Conservation (phyloP, 768 basidiomycete species). For the Mycena amicta region DNA sequence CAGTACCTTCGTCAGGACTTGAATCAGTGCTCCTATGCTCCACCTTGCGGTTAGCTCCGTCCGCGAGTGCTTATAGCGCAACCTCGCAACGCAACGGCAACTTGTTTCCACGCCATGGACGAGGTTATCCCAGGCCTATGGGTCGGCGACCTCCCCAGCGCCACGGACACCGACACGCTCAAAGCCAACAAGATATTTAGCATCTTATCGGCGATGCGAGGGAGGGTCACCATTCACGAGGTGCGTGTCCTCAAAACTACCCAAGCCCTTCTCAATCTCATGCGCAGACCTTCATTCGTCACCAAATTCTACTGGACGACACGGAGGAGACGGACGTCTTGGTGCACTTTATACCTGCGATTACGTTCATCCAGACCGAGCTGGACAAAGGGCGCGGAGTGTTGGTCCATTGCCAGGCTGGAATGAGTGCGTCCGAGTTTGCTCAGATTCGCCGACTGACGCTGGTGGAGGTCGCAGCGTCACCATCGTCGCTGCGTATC, state of each 20-base stretch:
- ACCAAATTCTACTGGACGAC: slow-evolving; percentile 81
- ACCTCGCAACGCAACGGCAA: neutral
- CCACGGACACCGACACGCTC: slow-evolving; percentile 61
- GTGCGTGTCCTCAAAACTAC: slow-evolving; percentile 37
- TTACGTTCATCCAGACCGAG: slow-evolving; percentile 82
- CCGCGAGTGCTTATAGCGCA: neutral
- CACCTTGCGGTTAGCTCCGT: neutral
- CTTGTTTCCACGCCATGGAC: slow-evolving; percentile 55
- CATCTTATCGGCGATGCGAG: slow-evolving; percentile 74
- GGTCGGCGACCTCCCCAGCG: slow-evolving; percentile 81
- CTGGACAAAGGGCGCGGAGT: slow-evolving; percentile 76
- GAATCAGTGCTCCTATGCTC: neutral
- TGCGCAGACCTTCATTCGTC: slow-evolving; percentile 72
- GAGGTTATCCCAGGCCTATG: slow-evolving; percentile 79
- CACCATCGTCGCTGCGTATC: slow-evolving; percentile 84
- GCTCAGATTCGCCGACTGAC: slow-evolving; percentile 5
- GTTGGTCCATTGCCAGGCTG: slow-evolving; percentile 89
- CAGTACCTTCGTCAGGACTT: neutral
- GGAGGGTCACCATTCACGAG: slow-evolving; percentile 64
- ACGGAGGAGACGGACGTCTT: slow-evolving; percentile 77
- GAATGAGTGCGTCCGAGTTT: slow-evolving; percentile 64
- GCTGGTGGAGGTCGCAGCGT: slow-evolving; percentile 70
- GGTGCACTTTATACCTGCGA: slow-evolving; percentile 73
- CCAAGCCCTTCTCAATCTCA: neutral
- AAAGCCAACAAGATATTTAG: slow-evolving; percentile 75